phyloP scores from a whole-genome alignment of 106 monocot genomes.

The Dendrobium nobile region DNA sequence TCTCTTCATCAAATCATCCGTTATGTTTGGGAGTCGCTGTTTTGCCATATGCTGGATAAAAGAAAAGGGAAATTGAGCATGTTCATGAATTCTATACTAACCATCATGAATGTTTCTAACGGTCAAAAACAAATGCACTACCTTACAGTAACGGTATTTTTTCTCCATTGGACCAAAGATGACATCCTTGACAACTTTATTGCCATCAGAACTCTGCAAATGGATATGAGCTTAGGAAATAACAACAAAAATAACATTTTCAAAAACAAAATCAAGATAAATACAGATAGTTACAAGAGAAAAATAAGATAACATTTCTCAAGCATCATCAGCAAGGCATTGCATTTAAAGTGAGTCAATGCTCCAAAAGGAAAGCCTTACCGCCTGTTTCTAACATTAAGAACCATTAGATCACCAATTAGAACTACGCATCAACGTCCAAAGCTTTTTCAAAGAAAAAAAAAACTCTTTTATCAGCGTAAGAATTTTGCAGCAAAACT shows the following conservation, averaged over 20 bases:
- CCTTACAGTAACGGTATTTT: constrained; percentile 92
- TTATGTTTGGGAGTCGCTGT: constrained; percentile 52
- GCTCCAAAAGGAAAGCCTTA: neutral
- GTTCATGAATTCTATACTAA: neutral
- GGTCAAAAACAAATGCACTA: constrained; percentile 14
- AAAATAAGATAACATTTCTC: neutral
- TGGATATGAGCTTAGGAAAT: neutral
- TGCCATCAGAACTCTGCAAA: constrained; percentile 67
- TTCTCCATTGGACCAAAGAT: constrained; percentile 77
- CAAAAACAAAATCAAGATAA: neutral
- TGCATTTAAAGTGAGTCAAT: neutral
- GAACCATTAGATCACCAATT: neutral
- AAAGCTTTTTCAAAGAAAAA: neutral
- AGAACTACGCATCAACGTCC: neutral
- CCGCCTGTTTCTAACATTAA: neutral
- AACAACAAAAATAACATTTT: neutral
- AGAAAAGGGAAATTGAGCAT: neutral
- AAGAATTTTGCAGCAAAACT: neutral
- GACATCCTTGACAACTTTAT: constrained; percentile 68
- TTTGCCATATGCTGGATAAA: constrained; percentile 76
- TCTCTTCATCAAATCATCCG: constrained; percentile 84
- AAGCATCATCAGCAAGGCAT: neutral
- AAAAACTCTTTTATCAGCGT: neutral
- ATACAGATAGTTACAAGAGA: neutral
- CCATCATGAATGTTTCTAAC: neutral